phyloP scores from a whole-genome alignment of 495 filamentous ascomycete species.

The Aspergillus affinis region DNA sequence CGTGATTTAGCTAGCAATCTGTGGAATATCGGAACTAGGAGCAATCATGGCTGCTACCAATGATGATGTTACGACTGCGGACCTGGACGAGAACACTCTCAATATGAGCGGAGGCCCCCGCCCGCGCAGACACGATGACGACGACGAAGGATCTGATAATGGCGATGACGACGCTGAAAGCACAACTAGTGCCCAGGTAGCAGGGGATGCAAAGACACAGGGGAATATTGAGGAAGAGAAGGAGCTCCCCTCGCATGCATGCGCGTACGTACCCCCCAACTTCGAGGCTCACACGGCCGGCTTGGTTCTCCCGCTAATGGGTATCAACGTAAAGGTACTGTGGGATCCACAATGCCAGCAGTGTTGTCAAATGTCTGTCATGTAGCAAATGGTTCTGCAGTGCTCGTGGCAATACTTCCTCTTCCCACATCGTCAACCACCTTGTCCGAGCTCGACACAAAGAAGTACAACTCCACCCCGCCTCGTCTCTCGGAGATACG shows the following conservation, averaged over 20 bases:
- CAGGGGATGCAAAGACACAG: conserved; percentile 64
- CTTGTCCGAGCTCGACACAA: conserved; percentile 96
- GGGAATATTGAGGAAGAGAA: conserved; percentile 78
- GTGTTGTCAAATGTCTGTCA: conserved; percentile 91
- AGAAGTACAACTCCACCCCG: conserved; percentile 95
- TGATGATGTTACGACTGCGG: conserved; percentile 65
- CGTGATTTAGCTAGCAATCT: conserved; percentile 22
- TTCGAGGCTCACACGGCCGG: neutral
- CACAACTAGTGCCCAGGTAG: conserved; percentile 79
- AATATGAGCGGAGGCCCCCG: conserved; percentile 58
- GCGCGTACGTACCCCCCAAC: conserved; percentile 69
- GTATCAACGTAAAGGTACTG: conserved; percentile 67
- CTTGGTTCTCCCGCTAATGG: conserved; percentile 1
- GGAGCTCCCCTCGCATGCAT: conserved; percentile 91
- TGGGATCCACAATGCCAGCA: conserved; percentile 92
- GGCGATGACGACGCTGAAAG: conserved; percentile 94
- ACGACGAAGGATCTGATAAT: conserved; percentile 82
- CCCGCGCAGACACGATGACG: conserved; percentile 73
- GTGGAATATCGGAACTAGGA: conserved; percentile 46
- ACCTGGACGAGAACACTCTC: conserved; percentile 74
- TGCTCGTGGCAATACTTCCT: conserved; percentile 92
- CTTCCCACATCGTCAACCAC: conserved; percentile 98
- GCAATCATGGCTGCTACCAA: conserved; percentile 67
- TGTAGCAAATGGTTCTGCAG: conserved; percentile 99
- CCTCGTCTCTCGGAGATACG: conserved; percentile 94